A percentile compares a stretch with the other conserved stretches of the same genome.
These are phyloP conservation scores for Scheffersomyces titani DNA, from an alignment of 1,139 yeast species.

Conservation along the genomic window DNA sequence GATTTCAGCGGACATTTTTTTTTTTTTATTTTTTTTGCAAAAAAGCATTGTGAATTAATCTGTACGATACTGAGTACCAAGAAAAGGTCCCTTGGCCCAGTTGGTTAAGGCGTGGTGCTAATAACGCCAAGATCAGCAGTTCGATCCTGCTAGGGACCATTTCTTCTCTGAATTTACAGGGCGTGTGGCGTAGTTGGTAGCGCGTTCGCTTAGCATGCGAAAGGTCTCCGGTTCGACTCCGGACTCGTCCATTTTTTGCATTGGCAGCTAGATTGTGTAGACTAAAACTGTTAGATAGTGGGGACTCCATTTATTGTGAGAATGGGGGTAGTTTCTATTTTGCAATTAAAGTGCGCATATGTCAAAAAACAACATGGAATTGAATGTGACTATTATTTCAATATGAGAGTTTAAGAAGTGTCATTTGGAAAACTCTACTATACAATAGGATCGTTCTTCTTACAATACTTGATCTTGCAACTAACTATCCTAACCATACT, in stretches of 20 bases:
- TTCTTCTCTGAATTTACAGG: constrained; percentile 29
- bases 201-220: constrained; percentile 91
- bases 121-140: constrained; percentile 44
- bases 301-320: not conserved
- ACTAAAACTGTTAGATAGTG: not conserved
- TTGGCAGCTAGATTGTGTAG: not conserved
- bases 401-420: not conserved
- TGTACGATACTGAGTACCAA: no score
- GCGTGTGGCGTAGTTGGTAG: constrained; percentile 95
- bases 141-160: constrained; percentile 32
- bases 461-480: not conserved
- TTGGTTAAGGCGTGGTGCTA: constrained; percentile 41
- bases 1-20: no score
- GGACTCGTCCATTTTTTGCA: constrained; percentile 67
- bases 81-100: constrained; percentile 35
- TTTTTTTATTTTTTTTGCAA: no score
- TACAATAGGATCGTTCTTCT: not conserved
- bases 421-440: not conserved
- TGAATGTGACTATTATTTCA: not conserved
- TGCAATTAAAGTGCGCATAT: not conserved
- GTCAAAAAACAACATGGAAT: not conserved
- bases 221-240: constrained; percentile 91
- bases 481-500: not conserved
- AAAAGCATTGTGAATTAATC: no score
- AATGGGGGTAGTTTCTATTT: not conserved